phyloP scores from a whole-genome alignment of 2,329 filamentous ascomycete genomes.

The Aschersonia sp. region DNA sequence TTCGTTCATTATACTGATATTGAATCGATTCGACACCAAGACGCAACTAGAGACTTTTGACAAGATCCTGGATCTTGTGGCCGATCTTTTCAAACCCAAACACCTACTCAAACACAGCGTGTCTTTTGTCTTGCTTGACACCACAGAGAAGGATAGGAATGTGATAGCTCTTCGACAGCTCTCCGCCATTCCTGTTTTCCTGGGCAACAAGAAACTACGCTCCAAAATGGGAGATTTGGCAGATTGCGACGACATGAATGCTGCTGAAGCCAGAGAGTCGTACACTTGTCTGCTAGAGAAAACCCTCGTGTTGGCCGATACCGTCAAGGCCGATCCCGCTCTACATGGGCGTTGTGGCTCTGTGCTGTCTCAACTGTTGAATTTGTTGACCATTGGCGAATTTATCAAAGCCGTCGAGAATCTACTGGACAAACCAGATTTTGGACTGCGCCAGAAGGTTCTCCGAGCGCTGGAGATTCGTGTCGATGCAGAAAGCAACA shows the following conservation, averaged over 20 bases:
- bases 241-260: constrained; percentile 49
- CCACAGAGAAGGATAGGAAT: constrained; percentile 32
- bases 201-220: constrained; percentile 43
- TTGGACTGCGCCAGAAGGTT: constrained; percentile 65
- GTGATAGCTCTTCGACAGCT: constrained; percentile 40
- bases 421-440: constrained; percentile 61
- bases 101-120: constrained; percentile 61
- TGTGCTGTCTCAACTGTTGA: constrained; percentile 65
- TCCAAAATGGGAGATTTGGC: constrained; percentile 40
- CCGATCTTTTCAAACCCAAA: constrained; percentile 62
- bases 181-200: constrained; percentile 39
- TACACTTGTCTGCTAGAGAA: constrained; percentile 56
- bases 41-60: constrained; percentile 67
- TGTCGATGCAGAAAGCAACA: constrained; percentile 57
- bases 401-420: constrained; percentile 80
- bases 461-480: constrained; percentile 69
- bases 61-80: constrained; percentile 60
- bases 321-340: constrained; percentile 39
- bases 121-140: constrained; percentile 56
- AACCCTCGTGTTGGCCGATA: constrained; percentile 50
- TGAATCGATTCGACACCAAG: constrained; percentile 56
- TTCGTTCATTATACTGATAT: constrained; percentile 61
- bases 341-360: constrained; percentile 49
- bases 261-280: constrained; percentile 50
- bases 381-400: constrained; percentile 71